phyloP scores from a whole-genome alignment of 2,329 filamentous ascomycete genomes.

The Cladosporium sp. region DNA sequence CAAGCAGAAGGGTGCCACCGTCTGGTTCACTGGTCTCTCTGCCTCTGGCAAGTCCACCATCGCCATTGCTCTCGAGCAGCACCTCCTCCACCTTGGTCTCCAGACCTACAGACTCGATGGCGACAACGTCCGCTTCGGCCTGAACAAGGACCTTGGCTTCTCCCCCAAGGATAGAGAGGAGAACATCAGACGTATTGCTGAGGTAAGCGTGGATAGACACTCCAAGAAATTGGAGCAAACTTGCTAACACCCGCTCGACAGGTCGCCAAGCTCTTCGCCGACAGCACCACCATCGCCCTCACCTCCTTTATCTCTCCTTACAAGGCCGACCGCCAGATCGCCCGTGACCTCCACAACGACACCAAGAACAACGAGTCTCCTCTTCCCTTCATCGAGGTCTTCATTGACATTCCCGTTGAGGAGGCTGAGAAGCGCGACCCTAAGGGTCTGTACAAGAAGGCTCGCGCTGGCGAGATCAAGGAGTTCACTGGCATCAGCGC shows the following conservation, averaged over 20 bases:
- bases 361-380: constrained; percentile 58
- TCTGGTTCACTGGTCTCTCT: constrained; percentile 97
- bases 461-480: constrained; percentile 87
- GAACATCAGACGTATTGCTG: constrained; percentile 95
- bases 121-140: constrained; percentile 96
- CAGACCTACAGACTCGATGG: constrained; percentile 92
- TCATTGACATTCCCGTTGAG: constrained; percentile 85
- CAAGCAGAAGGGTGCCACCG: constrained; percentile 85
- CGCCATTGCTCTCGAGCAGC: constrained; percentile 93
- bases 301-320: constrained; percentile 98
- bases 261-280: constrained; percentile 95
- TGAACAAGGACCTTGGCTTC: constrained; percentile 98
- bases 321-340: constrained; percentile 78
- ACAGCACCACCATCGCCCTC: constrained; percentile 81
- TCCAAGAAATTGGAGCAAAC: not conserved
- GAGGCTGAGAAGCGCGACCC: constrained; percentile 94
- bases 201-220: constrained; percentile 45
- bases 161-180: constrained; percentile 90
- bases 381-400: constrained; percentile 91
- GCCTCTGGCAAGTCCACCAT: constrained; percentile 97
- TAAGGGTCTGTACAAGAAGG: constrained; percentile 98
- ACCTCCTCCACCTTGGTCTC: constrained; percentile 82
- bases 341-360: constrained; percentile 75
- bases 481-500: constrained; percentile 96
- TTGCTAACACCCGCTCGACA: constrained; percentile 33